Base-by-base conservation (phyloP, 2,329 filamentous ascomycete genomes). In the Rasamsonia emersonii region DNA sequence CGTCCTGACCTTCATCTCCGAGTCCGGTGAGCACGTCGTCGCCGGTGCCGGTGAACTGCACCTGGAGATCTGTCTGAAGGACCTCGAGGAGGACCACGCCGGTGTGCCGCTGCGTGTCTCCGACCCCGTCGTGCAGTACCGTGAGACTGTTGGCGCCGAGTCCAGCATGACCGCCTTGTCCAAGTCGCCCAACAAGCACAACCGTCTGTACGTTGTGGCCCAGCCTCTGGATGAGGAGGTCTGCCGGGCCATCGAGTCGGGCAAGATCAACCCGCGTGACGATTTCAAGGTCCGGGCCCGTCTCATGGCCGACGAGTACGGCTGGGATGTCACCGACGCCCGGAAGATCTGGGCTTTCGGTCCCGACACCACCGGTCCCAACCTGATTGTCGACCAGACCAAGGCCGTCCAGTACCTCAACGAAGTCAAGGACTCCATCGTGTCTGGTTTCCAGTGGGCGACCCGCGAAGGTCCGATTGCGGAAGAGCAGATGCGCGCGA, bases 161-260 rank as follows among this genome's bases (percentile, higher is more conserved):
- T 96, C 91, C 35, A 85, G 79, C 77, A 96, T 96, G 58, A 93
- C 85, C 59, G 91, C 91, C 51, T 76, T 98, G 58, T 96, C 91
- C 68, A 98, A 98, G 77, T 98, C 91, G 29, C 91, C 91, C 73
- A 98, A 98, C 84, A 98, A 98, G 86, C 91, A 98, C 83, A 98
- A 98, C 79, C 89, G 91, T 86, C 77, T 98, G 41, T 98, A 96
- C 76, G 80, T 98, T 70, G 77, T 76, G 66, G 91, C 91, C 46
- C 71, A 86, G 70, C 91, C 91, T 53, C 75, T 98, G 35, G 77
- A 77, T 27, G 91, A 98, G 77, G 91, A 96, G 53, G 81, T 98
- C 40, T 75, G 84, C 53, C 77, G 78, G 59, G 84, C 82, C 58
- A 98, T 98, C 47, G 91, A 98, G 74, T 48, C 61, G 35, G 91